phyloP scores from a whole-genome alignment of 345 rosid genomes.

The Eutrema heterophyllum region DNA sequence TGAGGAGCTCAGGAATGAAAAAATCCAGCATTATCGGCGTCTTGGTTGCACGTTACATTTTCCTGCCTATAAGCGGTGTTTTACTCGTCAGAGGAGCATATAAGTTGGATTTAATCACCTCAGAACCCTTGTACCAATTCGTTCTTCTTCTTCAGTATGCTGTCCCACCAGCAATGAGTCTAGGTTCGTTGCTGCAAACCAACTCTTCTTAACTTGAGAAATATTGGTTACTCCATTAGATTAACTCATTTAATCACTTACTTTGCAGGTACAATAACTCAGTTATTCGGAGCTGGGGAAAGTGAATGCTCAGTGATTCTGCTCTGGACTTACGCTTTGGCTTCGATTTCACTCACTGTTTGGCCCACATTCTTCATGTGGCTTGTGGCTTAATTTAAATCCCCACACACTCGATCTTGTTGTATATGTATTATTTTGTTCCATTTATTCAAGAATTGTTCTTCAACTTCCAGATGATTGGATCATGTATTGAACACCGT shows the following conservation, averaged over 20 bases:
- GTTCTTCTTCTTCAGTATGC: constrained; percentile 58
- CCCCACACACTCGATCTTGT: background rate
- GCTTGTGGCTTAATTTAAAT: constrained; percentile 39
- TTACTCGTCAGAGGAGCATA: constrained; percentile 47
- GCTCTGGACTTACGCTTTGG: constrained; percentile 61
- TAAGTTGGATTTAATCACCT: constrained; percentile 37
- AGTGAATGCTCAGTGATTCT: constrained; percentile 65
- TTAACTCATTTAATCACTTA: background rate
- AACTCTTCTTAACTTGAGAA: background rate
- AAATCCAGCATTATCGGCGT: constrained; percentile 40
- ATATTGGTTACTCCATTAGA: background rate
- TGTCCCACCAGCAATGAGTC: constrained; percentile 74
- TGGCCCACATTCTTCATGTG: constrained; percentile 74
- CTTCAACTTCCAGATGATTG: background rate
- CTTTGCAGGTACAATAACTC: constrained; percentile 59
- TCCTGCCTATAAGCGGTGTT: constrained; percentile 53
- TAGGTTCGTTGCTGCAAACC: constrained; percentile 35
- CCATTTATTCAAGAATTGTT: constrained; percentile 4
- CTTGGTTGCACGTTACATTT: constrained; percentile 43
- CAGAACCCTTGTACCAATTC: constrained; percentile 61
- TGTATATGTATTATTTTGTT: background rate
- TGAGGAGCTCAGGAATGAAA: constrained; percentile 42
- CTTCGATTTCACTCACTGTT: constrained; percentile 54
- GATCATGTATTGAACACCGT: background rate
- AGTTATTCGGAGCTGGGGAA: constrained; percentile 55